Evolutionary conservation across 1,284 basidiomycete genomes (phyloP).

Genomic region (Cerrena zonata): DNA sequence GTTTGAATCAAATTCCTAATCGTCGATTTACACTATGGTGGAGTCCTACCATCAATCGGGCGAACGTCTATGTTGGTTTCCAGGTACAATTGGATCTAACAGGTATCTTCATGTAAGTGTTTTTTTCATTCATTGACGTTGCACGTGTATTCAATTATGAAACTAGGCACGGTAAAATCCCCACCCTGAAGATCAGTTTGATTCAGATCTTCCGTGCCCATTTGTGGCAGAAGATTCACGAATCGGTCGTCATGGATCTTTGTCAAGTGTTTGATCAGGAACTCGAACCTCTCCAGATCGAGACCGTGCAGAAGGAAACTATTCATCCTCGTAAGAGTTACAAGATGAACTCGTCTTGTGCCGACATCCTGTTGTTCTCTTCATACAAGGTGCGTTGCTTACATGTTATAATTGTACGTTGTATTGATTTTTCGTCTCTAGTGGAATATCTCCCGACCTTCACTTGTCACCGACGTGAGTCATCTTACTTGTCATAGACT

Average conservation of each 20-base stretch:
- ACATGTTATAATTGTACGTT: not conserved
- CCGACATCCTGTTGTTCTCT: conserved; percentile 95
- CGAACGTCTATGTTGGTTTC: conserved; percentile 99
- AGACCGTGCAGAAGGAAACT: conserved; percentile 99
- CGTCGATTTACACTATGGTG: conserved; percentile 99
- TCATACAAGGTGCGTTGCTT: conserved; percentile 72
- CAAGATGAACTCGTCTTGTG: conserved; percentile 98
- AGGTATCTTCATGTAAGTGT: conserved; percentile 77
- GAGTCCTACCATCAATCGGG: conserved; percentile 96
- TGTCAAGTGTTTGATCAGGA: conserved; percentile 99
- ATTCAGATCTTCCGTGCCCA: conserved; percentile 99
- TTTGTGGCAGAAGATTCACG: conserved; percentile 96
- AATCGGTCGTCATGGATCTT: conserved; percentile 95
- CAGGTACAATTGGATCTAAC: conserved; percentile 97
- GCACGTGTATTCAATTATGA: conserved; percentile 12
- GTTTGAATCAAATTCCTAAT: conserved; percentile 97
- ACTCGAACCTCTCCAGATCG: conserved; percentile 95
- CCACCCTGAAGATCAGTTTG: conserved; percentile 93
- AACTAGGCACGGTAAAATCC: conserved; percentile 93
- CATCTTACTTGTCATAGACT: not conserved
- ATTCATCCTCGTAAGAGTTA: conserved; percentile 99
- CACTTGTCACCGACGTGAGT: conserved; percentile 86
- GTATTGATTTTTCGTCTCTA: conserved; percentile 27
- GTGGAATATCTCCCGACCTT: conserved; percentile 98
- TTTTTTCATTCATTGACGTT: not conserved